A percentile compares a stretch with the other conserved stretches of the same genome.
Evolutionary conservation across 371 early-diverging fungal species (phyloP).

Genomic region (Mucor indicus): DNA sequence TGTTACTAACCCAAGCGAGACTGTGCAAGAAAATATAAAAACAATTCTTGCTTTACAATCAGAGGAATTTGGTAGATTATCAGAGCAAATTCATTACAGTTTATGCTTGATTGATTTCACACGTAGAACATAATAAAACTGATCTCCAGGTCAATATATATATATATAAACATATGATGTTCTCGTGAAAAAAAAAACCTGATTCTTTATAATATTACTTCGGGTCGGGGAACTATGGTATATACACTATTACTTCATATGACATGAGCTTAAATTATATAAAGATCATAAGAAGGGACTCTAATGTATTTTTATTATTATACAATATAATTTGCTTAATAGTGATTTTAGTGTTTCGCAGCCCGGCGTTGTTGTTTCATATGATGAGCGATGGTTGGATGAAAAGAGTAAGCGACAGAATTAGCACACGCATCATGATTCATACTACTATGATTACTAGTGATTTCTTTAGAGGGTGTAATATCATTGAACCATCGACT

Average conservation of each 20-base stretch:
- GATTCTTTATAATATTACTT: no score
- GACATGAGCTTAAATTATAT: no score
- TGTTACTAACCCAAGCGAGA: constrained; percentile 53
- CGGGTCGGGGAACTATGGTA: constrained; percentile 3
- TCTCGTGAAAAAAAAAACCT: no score
- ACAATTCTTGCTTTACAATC: constrained; percentile 44
- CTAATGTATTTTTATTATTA: no score
- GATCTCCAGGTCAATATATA: no score
- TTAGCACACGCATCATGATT: not conserved
- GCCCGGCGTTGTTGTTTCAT: not conserved
- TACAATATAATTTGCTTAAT: no score
- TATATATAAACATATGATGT: no score
- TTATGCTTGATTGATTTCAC: constrained; percentile 81
- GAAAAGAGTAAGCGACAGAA: constrained; percentile 8
- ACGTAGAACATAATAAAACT: constrained; percentile 53
- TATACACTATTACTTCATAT: no score
- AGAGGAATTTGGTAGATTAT: constrained; percentile 62
- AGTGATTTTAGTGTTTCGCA: not conserved
- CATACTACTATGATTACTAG: not conserved
- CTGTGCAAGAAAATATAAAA: constrained; percentile 47
- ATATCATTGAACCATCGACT: constrained; percentile 8
- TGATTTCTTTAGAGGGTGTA: not conserved
- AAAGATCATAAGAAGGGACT: no score
- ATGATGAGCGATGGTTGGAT: constrained; percentile 11
- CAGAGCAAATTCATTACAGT: constrained; percentile 77